These are phyloP conservation scores for Pythium chondricola DNA, from an alignment of 352 stramenopile species.

Conservation along the genomic window DNA sequence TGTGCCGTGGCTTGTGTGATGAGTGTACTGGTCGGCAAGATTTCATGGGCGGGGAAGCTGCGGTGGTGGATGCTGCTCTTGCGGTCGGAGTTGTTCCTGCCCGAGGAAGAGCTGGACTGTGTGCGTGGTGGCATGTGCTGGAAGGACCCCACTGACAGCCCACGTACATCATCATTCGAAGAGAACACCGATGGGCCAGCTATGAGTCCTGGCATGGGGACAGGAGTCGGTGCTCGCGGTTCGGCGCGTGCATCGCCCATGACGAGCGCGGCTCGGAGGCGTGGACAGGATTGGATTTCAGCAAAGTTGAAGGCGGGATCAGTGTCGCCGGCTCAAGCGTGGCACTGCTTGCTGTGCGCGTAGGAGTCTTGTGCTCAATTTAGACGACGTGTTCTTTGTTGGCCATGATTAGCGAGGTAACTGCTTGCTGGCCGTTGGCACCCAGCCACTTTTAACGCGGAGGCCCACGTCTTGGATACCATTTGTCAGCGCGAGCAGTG, in stretches of 20 bases:
- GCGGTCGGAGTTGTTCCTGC: constrained; percentile 22
- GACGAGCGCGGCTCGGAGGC: background rate
- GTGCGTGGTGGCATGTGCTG: constrained; percentile 15
- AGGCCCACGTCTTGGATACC: too few relatives aligned
- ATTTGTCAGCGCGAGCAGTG: too few relatives aligned
- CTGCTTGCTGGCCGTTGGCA: too few relatives aligned
- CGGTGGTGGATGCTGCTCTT: constrained; percentile 27
- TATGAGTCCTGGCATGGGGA: background rate
- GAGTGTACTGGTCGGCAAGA: constrained; percentile 34
- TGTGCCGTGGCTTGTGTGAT: constrained; percentile 25
- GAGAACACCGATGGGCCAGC: too few relatives aligned
- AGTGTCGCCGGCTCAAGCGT: background rate
- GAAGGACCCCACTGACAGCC: constrained; percentile 1
- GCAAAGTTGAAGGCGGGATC: background rate
- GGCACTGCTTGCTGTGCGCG: background rate
- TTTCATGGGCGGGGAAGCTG: constrained; percentile 34
- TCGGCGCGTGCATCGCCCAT: constrained; percentile 18
- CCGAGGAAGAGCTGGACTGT: constrained; percentile 18
- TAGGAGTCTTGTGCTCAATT: background rate
- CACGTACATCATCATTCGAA: background rate
- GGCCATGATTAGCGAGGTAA: too few relatives aligned
- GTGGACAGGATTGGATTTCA: background rate
- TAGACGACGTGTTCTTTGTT: too few relatives aligned
- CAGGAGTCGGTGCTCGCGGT: background rate
- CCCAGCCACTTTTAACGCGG: too few relatives aligned